Base-by-base conservation (phyloP, 2,329 filamentous ascomycete genomes). In the Ceratocystis lukuohia region DNA sequence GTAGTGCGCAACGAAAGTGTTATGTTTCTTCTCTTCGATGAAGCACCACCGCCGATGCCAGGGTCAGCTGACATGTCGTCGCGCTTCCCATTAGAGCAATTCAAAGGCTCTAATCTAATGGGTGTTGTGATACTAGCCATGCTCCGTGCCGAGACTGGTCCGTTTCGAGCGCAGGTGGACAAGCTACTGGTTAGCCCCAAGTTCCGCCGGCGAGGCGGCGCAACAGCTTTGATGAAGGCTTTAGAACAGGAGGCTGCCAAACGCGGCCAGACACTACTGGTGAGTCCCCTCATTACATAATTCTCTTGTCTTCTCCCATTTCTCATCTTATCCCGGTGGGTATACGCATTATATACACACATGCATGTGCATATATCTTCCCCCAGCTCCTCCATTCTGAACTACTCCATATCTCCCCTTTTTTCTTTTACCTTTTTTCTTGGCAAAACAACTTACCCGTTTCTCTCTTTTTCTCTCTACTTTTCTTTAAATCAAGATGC, bases 41-140 rank as follows among this genome's bases (percentile, higher is more conserved):
- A 77, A 53, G 17, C 45, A 17, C 44, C 50, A 3, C 15, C 25
- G 12, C 22, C 48, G 5, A 37, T 33, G 4, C n/a, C 48, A 25
- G 59, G 15, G 8, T 6, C 48, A 15, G n/a, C 59, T 28, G 56
- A 22, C 20, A n/a, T 46, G 28, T 20, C 57, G 17, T 45, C 50
- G 15, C n/a, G 44, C 59, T 64, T 4, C 72, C 74, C 17, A 69
- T 69, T 1, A 72, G 74, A 10, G 70, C 71, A 45, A 63, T 74
- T 75, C n/a, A 74, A 74, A 41, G 77, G 78, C 0, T 69, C 76
- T 1, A 77, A 82, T 65, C 74, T 84, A 33, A 77, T 82, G 67
- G 84, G 84, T 5, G 77, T 82, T 50, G 83, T 82, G 28, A 82
- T 82, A 77, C 75, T 87, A 2, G 71, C 70, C 61, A 77, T 80